Conservation (phyloP, 441 rosid species). For the Brassica hybrid region DNA sequence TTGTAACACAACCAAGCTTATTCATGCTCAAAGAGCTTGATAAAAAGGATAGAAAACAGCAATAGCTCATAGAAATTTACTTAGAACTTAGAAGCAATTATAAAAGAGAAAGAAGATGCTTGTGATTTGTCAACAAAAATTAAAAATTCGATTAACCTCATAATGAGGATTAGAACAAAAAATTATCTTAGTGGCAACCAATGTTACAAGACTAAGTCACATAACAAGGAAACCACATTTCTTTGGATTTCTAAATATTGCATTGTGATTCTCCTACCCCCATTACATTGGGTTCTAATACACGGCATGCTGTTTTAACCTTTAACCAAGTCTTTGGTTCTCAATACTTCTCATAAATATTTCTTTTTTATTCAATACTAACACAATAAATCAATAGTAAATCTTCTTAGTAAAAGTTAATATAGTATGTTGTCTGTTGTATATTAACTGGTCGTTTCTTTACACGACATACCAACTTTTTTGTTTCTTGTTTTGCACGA, state of each 20-base stretch:
- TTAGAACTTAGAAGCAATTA: neutral
- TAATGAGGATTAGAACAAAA: too few relatives aligned
- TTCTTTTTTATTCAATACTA: too few relatives aligned
- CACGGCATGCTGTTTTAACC: neutral
- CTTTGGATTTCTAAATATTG: too few relatives aligned
- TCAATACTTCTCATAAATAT: neutral
- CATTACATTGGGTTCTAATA: too few relatives aligned
- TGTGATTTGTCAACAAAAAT: neutral
- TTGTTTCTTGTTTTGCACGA: too few relatives aligned
- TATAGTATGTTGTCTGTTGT: too few relatives aligned
- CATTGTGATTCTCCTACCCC: too few relatives aligned
- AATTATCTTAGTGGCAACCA: neutral
- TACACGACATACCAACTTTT: too few relatives aligned
- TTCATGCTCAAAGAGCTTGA: neutral
- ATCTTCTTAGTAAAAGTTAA: too few relatives aligned
- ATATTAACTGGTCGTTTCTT: too few relatives aligned
- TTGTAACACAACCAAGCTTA: neutral
- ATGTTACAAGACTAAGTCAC: neutral
- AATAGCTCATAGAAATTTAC: neutral
- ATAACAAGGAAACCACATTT: neutral
- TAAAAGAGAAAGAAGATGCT: neutral
- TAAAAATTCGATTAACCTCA: too few relatives aligned
- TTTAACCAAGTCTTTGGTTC: neutral
- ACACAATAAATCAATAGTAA: neutral
- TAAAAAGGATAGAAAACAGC: neutral